Conservation (phyloP, 495 filamentous ascomycete genomes). For the Neurospora terricola region DNA sequence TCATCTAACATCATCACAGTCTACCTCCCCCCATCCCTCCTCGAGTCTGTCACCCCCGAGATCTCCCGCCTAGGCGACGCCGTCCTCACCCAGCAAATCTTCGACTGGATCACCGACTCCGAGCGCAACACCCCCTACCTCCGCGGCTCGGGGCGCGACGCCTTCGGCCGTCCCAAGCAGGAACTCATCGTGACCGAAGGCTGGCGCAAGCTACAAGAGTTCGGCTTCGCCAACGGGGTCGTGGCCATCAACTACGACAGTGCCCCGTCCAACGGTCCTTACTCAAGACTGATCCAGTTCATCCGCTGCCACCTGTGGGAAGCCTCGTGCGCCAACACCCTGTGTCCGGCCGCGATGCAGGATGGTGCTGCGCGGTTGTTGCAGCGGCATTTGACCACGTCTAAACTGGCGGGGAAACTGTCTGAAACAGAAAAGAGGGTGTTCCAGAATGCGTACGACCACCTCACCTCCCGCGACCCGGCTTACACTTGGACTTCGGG, state of each 20-base stretch:
- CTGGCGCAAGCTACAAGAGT: constrained; percentile 45
- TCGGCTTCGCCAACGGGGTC: constrained; percentile 41
- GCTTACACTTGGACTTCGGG: constrained; percentile 60
- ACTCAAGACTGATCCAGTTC: constrained; percentile 45
- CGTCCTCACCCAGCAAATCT: constrained; percentile 35
- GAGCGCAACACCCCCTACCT: constrained; percentile 49
- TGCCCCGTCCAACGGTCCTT: constrained; percentile 23
- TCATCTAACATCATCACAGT: constrained; percentile 19
- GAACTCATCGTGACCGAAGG: constrained; percentile 46
- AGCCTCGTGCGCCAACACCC: constrained; percentile 49
- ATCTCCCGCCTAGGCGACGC: constrained; percentile 32
- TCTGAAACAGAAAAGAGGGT: constrained; percentile 21
- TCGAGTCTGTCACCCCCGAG: constrained; percentile 27
- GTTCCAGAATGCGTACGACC: constrained; percentile 40
- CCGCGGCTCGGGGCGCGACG: constrained; percentile 33
- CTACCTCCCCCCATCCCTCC: constrained; percentile 31
- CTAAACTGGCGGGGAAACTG: neutral
- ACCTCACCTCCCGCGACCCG: constrained; percentile 45
- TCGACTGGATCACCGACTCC: constrained; percentile 45
- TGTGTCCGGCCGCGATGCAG: constrained; percentile 61
- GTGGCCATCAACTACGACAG: constrained; percentile 47
- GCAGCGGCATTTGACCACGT: constrained; percentile 34
- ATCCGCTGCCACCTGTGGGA: constrained; percentile 54
- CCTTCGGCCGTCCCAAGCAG: constrained; percentile 38
- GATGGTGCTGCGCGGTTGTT: constrained; percentile 61